Evolutionary conservation across 2,329 filamentous ascomycete species (phyloP), one percentile per base, ranked within the genome.

Genomic region (Aspergillus piperis): DNA sequence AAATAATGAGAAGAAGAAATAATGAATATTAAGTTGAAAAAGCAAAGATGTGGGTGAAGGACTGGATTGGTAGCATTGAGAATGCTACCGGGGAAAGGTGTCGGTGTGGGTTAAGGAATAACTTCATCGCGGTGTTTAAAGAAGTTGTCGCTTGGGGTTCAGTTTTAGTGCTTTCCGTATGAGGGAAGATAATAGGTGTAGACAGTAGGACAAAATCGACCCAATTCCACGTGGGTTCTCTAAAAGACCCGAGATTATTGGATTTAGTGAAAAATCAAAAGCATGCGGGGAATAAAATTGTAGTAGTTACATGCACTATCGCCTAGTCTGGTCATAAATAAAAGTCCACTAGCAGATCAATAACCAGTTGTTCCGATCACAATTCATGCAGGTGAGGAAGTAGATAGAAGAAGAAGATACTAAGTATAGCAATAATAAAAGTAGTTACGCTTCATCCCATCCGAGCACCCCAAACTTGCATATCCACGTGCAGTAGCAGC

Each of bases 381-480:
- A 17, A 19, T 50, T n/a, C 23, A 11, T 17, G n/a, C 17, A 1
- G 15, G 10, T 30, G 10, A 27, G 13, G 23, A 50, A 32, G 47
- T 3, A 38, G 38, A 39, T 1, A 38, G 38, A 39, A 30, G 27
- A 10, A 30, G 27, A 30, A 30, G 27, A 15, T 30, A 52, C 27
- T 27, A 11, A 49, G 51, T 54, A 21, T 19, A 48, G 15, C 42
- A 47, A 38, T 54, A 54, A 48, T 48, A 49, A 25, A 30, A 48
- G 57, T 48, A 54, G 39, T 54, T 38, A 59, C 36, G 21, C 47
- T 44, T 44, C 49, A 42, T 59, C 48, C 50, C 25, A 55, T 55
- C 53, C 39, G 17, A 47, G 39, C 25, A 55, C 25, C 53, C 38
- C 19, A 47, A n/a, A 44, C 15, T 44, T 32, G 42, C 39, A 42